A percentile compares a stretch with the other conserved stretches of the same genome.
Evolutionary conservation across 148 eudicot species (phyloP).

Genomic region (Dianthus caryophyllus): DNA sequence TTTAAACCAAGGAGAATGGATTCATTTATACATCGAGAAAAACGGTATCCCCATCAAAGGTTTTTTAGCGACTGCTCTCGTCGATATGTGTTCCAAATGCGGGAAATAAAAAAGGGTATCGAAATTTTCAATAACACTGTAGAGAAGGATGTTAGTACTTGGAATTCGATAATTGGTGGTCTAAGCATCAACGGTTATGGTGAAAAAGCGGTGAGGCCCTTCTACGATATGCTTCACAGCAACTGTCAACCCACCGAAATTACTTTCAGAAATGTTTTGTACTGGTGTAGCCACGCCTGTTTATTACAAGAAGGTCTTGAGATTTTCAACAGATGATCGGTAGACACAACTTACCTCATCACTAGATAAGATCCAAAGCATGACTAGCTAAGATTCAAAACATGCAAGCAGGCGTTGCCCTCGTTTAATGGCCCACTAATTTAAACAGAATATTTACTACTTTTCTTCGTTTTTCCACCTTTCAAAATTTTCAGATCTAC

Average conservation of each 20-base stretch:
- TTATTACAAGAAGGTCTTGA: conserved; percentile 28
- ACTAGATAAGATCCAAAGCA: too few relatives aligned
- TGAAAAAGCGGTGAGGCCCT: conserved; percentile 18
- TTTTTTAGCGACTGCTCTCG: conserved; percentile 35
- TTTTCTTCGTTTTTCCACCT: too few relatives aligned
- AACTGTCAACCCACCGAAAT: conserved; percentile 28
- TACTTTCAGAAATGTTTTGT: conserved; percentile 25
- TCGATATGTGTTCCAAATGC: conserved; percentile 38
- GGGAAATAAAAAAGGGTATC: conserved; percentile 30
- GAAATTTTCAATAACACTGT: conserved; percentile 19
- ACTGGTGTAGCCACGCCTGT: conserved; percentile 31
- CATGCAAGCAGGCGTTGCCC: too few relatives aligned
- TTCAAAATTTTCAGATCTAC: too few relatives aligned
- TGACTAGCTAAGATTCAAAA: too few relatives aligned
- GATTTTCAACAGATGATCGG: conserved; percentile 25
- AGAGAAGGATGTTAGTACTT: conserved; percentile 25
- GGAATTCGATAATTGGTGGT: conserved; percentile 35
- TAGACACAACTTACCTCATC: too few relatives aligned
- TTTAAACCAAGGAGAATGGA: conserved; percentile 33
- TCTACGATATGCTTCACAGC: conserved; percentile 21
- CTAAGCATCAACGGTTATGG: conserved; percentile 12
- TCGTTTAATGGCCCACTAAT: too few relatives aligned
- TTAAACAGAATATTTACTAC: too few relatives aligned
- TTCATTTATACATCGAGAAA: conserved; percentile 27
- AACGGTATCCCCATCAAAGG: conserved; percentile 20